Evolutionary conservation across 2,329 filamentous ascomycete species (phyloP).

Genomic region (Massarina eburnea): DNA sequence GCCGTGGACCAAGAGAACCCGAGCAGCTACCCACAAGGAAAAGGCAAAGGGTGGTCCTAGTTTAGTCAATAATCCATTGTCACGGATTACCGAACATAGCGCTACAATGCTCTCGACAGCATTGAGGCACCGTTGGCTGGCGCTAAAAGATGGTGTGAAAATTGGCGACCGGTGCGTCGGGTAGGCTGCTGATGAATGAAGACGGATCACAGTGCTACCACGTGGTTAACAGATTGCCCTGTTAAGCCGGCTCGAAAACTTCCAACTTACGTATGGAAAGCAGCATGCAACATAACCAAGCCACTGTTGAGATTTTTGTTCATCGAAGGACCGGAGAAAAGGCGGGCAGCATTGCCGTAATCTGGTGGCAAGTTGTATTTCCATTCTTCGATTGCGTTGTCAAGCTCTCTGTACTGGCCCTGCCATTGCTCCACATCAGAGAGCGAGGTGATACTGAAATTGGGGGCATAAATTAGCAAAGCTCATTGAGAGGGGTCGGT

Average conservation of each 20-base stretch:
- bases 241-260: conserved; percentile 2
- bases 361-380: conserved; percentile 80
- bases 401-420: conserved; percentile 79
- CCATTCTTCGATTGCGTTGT: conserved; percentile 78
- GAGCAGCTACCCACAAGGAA: conserved; percentile 86
- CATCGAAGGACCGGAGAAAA: conserved; percentile 63
- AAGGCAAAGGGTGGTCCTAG: conserved; percentile 91
- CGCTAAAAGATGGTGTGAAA: conserved; percentile 85
- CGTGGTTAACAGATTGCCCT: conserved; percentile 23
- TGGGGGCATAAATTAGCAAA: neutral
- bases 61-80: conserved; percentile 71
- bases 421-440: conserved; percentile 91
- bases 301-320: conserved; percentile 74
- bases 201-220: conserved; percentile 72
- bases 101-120: conserved; percentile 73
- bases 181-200: conserved; percentile 91
- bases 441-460: conserved; percentile 79
- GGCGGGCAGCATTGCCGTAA: conserved; percentile 79
- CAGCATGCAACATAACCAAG: conserved; percentile 89
- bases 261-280: conserved; percentile 73
- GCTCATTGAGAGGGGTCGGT: neutral
- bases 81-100: conserved; percentile 75
- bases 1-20: conserved; percentile 83
- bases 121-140: conserved; percentile 77
- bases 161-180: conserved; percentile 85